Evolutionary conservation across 2,329 filamentous ascomycete genomes (phyloP).

Genomic region (Dactylonectria macrodidyma): DNA sequence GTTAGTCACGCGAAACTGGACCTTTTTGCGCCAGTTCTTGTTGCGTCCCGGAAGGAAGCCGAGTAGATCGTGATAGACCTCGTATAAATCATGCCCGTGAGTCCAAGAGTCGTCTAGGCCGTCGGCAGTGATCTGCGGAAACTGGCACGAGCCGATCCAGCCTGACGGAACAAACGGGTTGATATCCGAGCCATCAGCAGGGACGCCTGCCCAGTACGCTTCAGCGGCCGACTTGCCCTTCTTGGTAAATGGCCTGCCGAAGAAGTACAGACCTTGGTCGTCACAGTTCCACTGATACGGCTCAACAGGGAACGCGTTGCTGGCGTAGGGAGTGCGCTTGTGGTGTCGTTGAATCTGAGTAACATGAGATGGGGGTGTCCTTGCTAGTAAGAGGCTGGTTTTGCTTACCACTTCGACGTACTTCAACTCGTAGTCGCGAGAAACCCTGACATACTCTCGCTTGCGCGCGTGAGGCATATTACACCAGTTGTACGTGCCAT

Average conservation of each 20-base stretch:
- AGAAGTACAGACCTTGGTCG: constrained; percentile 79
- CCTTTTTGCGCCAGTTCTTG: constrained; percentile 58
- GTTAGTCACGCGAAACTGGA: constrained; percentile 82
- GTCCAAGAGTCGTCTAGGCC: constrained; percentile 82
- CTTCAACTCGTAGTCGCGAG: constrained; percentile 72
- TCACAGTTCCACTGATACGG: constrained; percentile 81
- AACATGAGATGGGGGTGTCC: not conserved
- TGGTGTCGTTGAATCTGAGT: constrained; percentile 84
- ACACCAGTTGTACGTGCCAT: constrained; percentile 84
- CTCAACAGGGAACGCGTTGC: constrained; percentile 83
- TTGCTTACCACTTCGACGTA: constrained; percentile 80
- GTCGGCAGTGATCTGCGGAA: constrained; percentile 82
- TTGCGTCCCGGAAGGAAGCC: constrained; percentile 73
- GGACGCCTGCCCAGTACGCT: constrained; percentile 77
- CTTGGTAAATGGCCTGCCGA: constrained; percentile 68
- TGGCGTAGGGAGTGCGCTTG: constrained; percentile 85
- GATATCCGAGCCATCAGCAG: constrained; percentile 58
- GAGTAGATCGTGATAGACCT: constrained; percentile 81
- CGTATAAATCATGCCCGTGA: constrained; percentile 83
- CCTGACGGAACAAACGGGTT: constrained; percentile 79
- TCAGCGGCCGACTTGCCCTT: constrained; percentile 63
- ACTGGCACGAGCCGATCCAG: constrained; percentile 82
- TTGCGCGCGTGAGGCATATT: constrained; percentile 89
- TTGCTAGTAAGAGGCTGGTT: not conserved
- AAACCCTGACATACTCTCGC: constrained; percentile 72